Evolutionary conservation across 306 rosid genomes (phyloP).

Genomic region (Macrotyloma uniflorum): DNA sequence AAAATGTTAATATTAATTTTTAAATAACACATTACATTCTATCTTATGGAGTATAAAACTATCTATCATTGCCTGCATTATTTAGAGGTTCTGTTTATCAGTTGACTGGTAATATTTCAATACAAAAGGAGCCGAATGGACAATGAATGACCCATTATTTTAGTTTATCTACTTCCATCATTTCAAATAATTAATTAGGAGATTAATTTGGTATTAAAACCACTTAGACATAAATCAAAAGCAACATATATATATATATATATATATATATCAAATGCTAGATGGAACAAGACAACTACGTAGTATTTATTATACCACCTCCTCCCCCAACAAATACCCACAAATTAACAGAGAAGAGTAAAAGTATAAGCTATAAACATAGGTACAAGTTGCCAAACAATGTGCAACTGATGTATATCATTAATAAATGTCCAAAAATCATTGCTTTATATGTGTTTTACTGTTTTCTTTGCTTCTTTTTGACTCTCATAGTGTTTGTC

Average conservation of each 20-base stretch:
- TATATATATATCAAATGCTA: not conserved
- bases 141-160: conserved; percentile 14
- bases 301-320: not conserved
- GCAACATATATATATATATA: no score
- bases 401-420: not conserved
- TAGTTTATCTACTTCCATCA: not conserved
- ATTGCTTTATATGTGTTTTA: not conserved
- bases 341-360: not conserved
- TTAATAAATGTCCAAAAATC: not conserved
- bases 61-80: not conserved
- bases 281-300: not conserved
- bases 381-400: not conserved
- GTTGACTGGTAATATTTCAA: not conserved
- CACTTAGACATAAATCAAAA: not conserved
- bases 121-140: not conserved
- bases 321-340: not conserved
- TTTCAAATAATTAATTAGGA: not conserved
- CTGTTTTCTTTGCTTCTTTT: not conserved
- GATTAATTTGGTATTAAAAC: not conserved
- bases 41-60: no score
- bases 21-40: no score
- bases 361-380: not conserved
- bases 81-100: conserved; percentile 6
- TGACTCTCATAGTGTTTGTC: not conserved
- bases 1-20: no score